A percentile compares a stretch with the other conserved stretches of the same genome.
Conservation (phyloP, 148 eudicot genomes). For the Salicornia ramosissima region DNA sequence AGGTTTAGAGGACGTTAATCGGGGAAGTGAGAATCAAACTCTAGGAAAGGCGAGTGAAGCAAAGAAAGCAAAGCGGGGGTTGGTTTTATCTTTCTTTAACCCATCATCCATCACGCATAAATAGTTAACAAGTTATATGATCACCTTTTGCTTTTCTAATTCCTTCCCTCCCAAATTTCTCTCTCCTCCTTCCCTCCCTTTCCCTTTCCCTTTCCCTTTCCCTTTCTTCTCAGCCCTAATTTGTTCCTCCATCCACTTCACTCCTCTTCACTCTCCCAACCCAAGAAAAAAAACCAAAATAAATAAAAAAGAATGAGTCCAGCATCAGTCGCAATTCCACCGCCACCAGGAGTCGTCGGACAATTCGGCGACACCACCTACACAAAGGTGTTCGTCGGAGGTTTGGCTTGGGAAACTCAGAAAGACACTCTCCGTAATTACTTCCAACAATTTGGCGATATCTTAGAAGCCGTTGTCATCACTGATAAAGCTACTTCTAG, state of each 20-base stretch:
- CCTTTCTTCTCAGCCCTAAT: constrained; percentile 1
- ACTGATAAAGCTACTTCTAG: constrained; percentile 38
- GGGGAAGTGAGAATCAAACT: no score
- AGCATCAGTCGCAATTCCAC: not conserved
- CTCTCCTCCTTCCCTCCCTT: not conserved
- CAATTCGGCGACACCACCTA: constrained; percentile 39
- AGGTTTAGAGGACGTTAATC: no score
- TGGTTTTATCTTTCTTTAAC: no score
- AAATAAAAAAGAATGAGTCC: not conserved
- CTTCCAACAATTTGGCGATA: constrained; percentile 39
- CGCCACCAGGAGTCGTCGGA: not conserved
- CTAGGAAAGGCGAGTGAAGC: not conserved
- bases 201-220: not conserved
- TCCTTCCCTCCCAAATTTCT: constrained; percentile 22
- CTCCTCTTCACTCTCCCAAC: not conserved
- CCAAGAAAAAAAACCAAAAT: not conserved
- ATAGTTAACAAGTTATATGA: no score
- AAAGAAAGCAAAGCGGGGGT: not conserved
- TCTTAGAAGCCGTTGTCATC: constrained; percentile 41
- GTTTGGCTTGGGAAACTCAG: constrained; percentile 43
- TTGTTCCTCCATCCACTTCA: not conserved
- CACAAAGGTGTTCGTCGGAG: constrained; percentile 40
- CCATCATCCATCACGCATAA: no score
- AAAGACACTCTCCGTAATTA: constrained; percentile 34
- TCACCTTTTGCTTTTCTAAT: not conserved